A percentile compares a stretch with the other conserved stretches of the same genome.
Conservation (phyloP, 1,139 yeast genomes). For the Saccharomyces hybrid region DNA sequence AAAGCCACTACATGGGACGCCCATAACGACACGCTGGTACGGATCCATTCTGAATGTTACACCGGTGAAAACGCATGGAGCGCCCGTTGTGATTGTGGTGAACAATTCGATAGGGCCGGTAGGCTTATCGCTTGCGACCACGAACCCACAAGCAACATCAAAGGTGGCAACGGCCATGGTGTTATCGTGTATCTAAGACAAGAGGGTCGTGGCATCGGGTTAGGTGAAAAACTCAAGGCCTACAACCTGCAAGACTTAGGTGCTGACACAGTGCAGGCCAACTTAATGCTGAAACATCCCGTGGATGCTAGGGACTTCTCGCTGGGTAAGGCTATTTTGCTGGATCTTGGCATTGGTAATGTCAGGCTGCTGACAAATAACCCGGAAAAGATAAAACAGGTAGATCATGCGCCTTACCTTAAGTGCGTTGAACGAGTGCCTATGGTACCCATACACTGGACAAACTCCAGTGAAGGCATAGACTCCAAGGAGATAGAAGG, state of each 20-base stretch:
- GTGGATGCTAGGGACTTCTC: constrained; percentile 93
- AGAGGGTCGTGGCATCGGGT: constrained; percentile 97
- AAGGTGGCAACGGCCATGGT: constrained; percentile 73
- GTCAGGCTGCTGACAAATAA: constrained; percentile 84
- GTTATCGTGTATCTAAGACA: constrained; percentile 93
- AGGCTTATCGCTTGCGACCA: constrained; percentile 52
- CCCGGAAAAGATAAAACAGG: constrained; percentile 93
- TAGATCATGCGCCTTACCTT: constrained; percentile 31
- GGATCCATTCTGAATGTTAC: constrained; percentile 96
- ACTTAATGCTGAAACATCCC: constrained; percentile 84
- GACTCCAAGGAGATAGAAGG: constrained; percentile 83
- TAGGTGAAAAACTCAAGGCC: constrained; percentile 94
- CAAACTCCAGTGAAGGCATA: constrained; percentile 54
- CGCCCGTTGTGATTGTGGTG: constrained; percentile 98
- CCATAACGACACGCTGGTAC: constrained; percentile 42
- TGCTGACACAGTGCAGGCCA: constrained; percentile 97
- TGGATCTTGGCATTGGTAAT: constrained; percentile 68
- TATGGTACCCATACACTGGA: constrained; percentile 95
- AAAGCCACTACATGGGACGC: constrained; percentile 29
- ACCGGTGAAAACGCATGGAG: constrained; percentile 99
- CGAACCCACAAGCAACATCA: constrained; percentile 23
- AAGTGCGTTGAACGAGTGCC: constrained; percentile 69
- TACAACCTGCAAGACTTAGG: constrained; percentile 96
- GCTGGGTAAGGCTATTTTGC: constrained; percentile 83
- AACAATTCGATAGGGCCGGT: constrained; percentile 97